Conservation (phyloP, 2,329 filamentous ascomycete species). For the Fusarium aywerte region DNA sequence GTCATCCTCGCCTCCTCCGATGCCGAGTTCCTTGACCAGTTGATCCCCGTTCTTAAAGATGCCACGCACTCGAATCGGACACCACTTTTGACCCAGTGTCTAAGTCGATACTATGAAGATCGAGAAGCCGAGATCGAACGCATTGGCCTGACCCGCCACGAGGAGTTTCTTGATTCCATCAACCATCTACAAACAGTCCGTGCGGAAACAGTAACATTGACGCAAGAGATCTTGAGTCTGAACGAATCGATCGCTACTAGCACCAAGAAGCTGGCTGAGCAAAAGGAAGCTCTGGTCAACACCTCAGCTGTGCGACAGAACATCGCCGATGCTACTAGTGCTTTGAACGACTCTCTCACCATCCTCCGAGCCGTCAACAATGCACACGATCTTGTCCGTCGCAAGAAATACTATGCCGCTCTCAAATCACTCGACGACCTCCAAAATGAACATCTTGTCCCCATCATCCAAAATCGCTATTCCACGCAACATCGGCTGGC, state of each 20-base stretch:
- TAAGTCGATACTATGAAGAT: constrained; percentile 78
- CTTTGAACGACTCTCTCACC: constrained; percentile 89
- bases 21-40: constrained; percentile 91
- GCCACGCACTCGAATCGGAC: constrained; percentile 80
- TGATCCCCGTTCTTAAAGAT: constrained; percentile 95
- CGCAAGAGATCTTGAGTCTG: constrained; percentile 88
- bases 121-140: constrained; percentile 92
- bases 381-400: constrained; percentile 88
- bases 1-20: constrained; percentile 94
- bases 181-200: constrained; percentile 93
- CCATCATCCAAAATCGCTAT: constrained; percentile 79
- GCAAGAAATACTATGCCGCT: constrained; percentile 95
- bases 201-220: constrained; percentile 88
- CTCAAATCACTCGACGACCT: constrained; percentile 94
- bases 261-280: constrained; percentile 91
- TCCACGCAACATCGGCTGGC: constrained; percentile 95
- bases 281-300: constrained; percentile 94
- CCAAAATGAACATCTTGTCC: constrained; percentile 89
- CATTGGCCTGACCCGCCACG: constrained; percentile 94
- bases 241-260: constrained; percentile 96
- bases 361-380: constrained; percentile 93
- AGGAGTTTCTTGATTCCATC: constrained; percentile 94
- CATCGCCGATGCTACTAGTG: constrained; percentile 90
- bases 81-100: constrained; percentile 77
- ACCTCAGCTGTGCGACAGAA: constrained; percentile 93